Base-by-base conservation (phyloP, 2,329 filamentous ascomycete genomes). In the Clonostachys rhizophaga region DNA sequence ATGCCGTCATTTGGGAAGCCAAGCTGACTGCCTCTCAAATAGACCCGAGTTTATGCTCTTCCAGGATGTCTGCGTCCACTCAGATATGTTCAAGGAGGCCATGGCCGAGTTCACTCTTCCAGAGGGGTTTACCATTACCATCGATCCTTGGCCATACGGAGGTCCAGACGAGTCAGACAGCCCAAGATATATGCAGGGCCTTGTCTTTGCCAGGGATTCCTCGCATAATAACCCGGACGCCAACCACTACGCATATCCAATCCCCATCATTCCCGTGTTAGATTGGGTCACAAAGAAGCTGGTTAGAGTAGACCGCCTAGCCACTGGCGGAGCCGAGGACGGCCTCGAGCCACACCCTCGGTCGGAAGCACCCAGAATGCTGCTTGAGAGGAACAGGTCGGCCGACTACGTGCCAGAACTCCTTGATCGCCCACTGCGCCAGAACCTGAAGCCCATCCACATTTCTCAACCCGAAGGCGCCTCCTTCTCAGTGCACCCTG, bases 381-480 rank as follows among this genome's bases (percentile, higher is more conserved):
- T 72, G 17, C 76, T 83, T 44, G 66, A 68, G 13, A 59, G 65
- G 41, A 55, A 59, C 47, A 59, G 54, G 40, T 47, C 67, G 1
- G 67, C 70, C 35, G 75, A 79, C 47, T 78, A 76, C 53, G 60
- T 71, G 0, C 73, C 74, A 3, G 75, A 78, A 56, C 65, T 84
- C 3, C 65, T 83, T 10, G 65, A 71, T 13, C 54, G 59, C 2
- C 69, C 74, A 1, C 55, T 70, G 14, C 66, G 81, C 12, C 65
- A 71, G 40, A 79, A 79, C 47, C 58, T 83, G 30, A 89, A 88
- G 64, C 86, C 86, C 6, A 77, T 91, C 58, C 80, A 89, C 54
- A 82, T 92, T 42, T 74, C 81, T 2, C 88, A 92, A 58, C 77
- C 77, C 36, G 79, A 87, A 33, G 86, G 86, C 0, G 76, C 84